Percentiles rank a stretch among this genome's conserved stretches.
These are phyloP conservation scores for Galerina sulciceps DNA, from an alignment of 768 basidiomycete species.

Conservation along the genomic window DNA sequence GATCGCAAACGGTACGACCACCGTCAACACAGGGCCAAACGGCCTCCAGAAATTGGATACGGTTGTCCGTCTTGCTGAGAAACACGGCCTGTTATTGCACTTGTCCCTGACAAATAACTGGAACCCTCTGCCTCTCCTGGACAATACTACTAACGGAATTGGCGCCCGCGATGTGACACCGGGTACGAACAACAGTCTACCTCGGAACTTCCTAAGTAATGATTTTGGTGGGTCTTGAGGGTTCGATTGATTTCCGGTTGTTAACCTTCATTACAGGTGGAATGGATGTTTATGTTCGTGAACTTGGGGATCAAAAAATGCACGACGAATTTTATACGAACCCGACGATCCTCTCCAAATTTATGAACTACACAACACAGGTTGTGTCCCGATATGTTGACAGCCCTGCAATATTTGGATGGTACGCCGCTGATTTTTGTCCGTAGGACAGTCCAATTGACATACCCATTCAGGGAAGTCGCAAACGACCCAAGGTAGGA, in stretches of 20 bases:
- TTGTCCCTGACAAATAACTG: constrained; percentile 67
- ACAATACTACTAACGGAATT: constrained; percentile 27
- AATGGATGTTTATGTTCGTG: constrained; percentile 68
- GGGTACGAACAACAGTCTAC: constrained; percentile 41
- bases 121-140: constrained; percentile 46
- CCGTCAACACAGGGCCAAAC: constrained; percentile 62
- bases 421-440: constrained; percentile 33
- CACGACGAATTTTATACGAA: constrained; percentile 69
- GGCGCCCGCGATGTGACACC: constrained; percentile 32
- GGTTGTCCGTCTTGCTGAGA: constrained; percentile 55
- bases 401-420: constrained; percentile 54
- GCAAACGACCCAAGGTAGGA: constrained; percentile 67
- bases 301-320: constrained; percentile 35
- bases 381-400: constrained; percentile 61
- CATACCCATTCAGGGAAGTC: constrained; percentile 49
- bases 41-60: constrained; percentile 69
- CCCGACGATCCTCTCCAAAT: constrained; percentile 49
- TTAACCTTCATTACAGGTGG: constrained; percentile 45
- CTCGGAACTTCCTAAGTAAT: constrained; percentile 62
- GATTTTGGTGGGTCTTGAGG: constrained; percentile 52
- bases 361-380: constrained; percentile 60
- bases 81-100: constrained; percentile 55
- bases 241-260: neutral
- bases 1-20: constrained; percentile 53
- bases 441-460: constrained; percentile 1